Evolutionary conservation across 495 filamentous ascomycete genomes (phyloP), one percentile per base, ranked within the genome.

Genomic region (Margaritispora aquatica): DNA sequence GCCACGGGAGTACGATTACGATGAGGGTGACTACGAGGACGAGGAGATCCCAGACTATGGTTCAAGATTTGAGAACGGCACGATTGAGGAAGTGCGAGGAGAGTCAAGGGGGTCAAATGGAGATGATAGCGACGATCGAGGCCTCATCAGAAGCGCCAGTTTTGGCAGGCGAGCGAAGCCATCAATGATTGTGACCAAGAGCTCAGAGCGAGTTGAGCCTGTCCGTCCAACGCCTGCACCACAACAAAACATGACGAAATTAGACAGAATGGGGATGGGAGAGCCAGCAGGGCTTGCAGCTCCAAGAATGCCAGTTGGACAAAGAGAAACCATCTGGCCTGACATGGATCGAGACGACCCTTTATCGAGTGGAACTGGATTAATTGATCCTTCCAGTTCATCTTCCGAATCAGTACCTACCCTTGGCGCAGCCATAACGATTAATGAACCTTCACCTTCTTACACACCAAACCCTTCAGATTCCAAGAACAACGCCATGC

Each of bases 121-220:
- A 20, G 84, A 85, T 44, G 77, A 84, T 58, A 76, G 73, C 17
- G 84, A 89, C 51, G 78, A 83, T 54, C 26, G 61, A 80, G 77
- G 78, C 15, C 71, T 95, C 7, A 87, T 97, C 5, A 76, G 92
- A 64, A 87, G 83, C 66, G 91, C 88, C 23, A 93, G 89, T 70
- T 61, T 92, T 46, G 89, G 90, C 17, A 87, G 87, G 66, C 79
- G 83, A 64, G 84, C 83, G 8, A 89, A 85, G 62, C 86, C 89
- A 7, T 83, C 87, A 15, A 72, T 94, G 64, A 83, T 88, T 26
- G 85, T 76, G 4, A 86, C 88, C 3, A 64, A 49, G 23, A 63
- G 64, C 38, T 54, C 60, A 47, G 63, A 65, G 4, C 44, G 26
- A 20, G 27, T 38, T 1, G 56, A 59, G 13, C 20, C 27, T 10